phyloP scores from a whole-genome alignment of 116 monocot species.

The Papilionanthe hybrid region DNA sequence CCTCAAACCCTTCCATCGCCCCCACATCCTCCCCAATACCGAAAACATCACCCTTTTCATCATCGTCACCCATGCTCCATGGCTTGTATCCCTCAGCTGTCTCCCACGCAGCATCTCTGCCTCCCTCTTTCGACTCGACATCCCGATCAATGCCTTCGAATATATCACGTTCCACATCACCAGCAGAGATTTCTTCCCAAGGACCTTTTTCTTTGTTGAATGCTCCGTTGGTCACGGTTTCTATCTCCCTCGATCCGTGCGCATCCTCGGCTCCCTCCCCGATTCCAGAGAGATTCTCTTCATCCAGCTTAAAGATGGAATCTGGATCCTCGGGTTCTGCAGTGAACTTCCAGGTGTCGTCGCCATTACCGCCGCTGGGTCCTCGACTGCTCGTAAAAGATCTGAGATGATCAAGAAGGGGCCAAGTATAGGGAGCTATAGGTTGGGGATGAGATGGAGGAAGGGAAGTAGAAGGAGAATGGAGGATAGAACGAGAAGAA shows the following conservation, averaged over 20 bases:
- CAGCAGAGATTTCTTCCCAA: neutral
- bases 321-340: constrained; percentile 24
- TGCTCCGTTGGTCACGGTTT: neutral
- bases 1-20: constrained; percentile 28
- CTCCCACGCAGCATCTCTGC: constrained; percentile 28
- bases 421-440: neutral
- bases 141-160: constrained; percentile 40
- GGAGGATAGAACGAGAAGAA: neutral
- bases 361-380: constrained; percentile 20
- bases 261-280: constrained; percentile 6
- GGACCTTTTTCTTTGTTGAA: neutral
- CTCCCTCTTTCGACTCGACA: neutral
- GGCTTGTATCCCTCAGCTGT: constrained; percentile 40
- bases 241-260: constrained; percentile 3
- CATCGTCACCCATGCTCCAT: constrained; percentile 53
- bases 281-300: constrained; percentile 29
- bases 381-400: constrained; percentile 28
- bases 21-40: constrained; percentile 18
- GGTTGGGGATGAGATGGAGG: neutral
- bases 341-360: constrained; percentile 44
- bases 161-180: constrained; percentile 16
- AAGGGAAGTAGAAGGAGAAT: neutral
- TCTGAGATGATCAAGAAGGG: constrained; percentile 17
- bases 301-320: constrained; percentile 32
- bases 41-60: constrained; percentile 27